A percentile compares a stretch with the other conserved stretches of the same genome.
phyloP scores from a whole-genome alignment of 768 basidiomycete genomes.

The Phlebiopsis gigantea region DNA sequence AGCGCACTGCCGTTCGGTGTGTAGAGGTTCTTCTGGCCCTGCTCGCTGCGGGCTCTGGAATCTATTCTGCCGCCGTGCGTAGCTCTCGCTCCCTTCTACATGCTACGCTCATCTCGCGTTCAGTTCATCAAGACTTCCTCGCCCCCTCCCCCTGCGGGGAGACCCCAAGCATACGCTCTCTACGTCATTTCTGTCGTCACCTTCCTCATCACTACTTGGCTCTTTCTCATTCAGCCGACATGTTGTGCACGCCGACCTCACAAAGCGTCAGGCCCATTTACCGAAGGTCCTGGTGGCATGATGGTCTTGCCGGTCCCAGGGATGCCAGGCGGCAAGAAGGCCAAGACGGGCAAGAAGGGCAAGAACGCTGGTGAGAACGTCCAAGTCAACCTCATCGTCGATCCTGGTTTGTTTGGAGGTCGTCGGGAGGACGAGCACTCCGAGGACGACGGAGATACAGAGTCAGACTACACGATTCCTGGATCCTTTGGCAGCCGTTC shows the following conservation, averaged over 20 bases:
- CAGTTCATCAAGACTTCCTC: constrained; percentile 52
- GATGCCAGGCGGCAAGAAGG: constrained; percentile 38
- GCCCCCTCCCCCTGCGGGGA: constrained; percentile 50
- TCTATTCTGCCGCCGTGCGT: constrained; percentile 62
- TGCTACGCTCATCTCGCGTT: constrained; percentile 5
- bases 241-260: constrained; percentile 36
- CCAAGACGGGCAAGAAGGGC: constrained; percentile 34
- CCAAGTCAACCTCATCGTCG: constrained; percentile 71
- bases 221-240: constrained; percentile 57
- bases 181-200: constrained; percentile 54
- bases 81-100: neutral
- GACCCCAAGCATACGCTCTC: constrained; percentile 49
- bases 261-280: constrained; percentile 24
- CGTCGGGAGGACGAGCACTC: constrained; percentile 32
- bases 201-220: constrained; percentile 43
- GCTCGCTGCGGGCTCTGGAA: constrained; percentile 46
- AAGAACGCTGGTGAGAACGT: constrained; percentile 38
- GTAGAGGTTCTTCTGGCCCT: constrained; percentile 46
- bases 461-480: constrained; percentile 29
- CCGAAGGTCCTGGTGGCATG: constrained; percentile 33
- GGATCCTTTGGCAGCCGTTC: constrained; percentile 16
- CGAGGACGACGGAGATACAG: constrained; percentile 31
- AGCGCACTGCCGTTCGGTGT: constrained; percentile 44
- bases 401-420: constrained; percentile 50
- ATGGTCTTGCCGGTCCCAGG: constrained; percentile 63